Base-by-base conservation (phyloP, 768 basidiomycete genomes). In the Auricularia cornea region DNA sequence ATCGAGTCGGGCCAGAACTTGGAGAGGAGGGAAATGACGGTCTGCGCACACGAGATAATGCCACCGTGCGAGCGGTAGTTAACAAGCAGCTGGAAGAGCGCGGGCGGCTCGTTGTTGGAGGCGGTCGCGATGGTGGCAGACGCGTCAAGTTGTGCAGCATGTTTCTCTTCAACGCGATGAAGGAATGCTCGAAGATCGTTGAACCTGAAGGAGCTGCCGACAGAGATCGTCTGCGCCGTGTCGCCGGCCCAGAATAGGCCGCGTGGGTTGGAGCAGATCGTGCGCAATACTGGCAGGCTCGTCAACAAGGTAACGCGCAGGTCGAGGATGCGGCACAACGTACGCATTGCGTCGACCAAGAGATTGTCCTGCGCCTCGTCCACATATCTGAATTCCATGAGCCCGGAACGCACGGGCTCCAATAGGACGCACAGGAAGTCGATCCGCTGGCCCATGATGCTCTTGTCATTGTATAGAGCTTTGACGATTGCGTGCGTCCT, bases 191-290 rank as follows among this genome's bases (percentile, higher is more conserved):
- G 89, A 60, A 91, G 69, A 52, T 89, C 87, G 61, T 86, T 76
- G 69, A 91, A 91, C 11, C 84, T 75, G 67, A 91, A 91, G 0
- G 86, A 80, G 65, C 86, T 88, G 2, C 89, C 89, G 0, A 82
- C 80, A 0, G 87, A 84, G 41, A 91, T 90, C 0, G 89, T 87
- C 66, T 91, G 89, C 0, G 89, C 88, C 0, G 89, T 90, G 68
- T 91, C 89, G 0, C 90, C 89, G 1, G 88, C 89, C 86, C 87
- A 90, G 65, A 90, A 87, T 23, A 89, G 72, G 0, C 89, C 88
- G 60, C 87, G 75, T 0, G 82, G 79, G 67, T 89, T 89, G 12
- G 72, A 72, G 65, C 86, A 89, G n/a, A 90, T 69, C 0, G 76
- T 75, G 32, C 87, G 75, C 44, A 90, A 71, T 3, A 90, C 89